phyloP scores from a whole-genome alignment of 2,329 filamentous ascomycete genomes.

The Parascedosporium putredinis region DNA sequence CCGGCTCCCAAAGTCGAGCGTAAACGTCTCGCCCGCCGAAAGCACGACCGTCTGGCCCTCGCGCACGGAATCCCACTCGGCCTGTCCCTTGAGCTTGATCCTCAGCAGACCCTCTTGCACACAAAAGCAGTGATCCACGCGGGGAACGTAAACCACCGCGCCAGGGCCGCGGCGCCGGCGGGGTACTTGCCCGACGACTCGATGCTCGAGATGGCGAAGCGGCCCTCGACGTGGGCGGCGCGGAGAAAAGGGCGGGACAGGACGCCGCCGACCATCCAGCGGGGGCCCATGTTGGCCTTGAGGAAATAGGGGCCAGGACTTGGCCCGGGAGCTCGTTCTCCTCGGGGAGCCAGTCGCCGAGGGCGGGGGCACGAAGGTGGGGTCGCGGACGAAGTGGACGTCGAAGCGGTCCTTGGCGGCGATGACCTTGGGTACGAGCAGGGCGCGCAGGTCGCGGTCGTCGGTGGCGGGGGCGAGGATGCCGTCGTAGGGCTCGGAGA shows the following conservation, averaged over 20 bases:
- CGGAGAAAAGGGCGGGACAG: conserved; percentile 37
- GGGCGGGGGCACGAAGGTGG: conserved; percentile 30
- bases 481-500: conserved; percentile 40
- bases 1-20: conserved; percentile 30
- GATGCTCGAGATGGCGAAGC: conserved; percentile 43
- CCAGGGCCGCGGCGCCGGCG: conserved; percentile 23
- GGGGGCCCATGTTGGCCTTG: conserved; percentile 36
- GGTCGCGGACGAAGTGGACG: conserved; percentile 38
- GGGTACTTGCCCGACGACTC: conserved; percentile 32
- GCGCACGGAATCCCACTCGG: conserved; percentile 20
- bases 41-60: conserved; percentile 40
- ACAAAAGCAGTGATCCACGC: conserved; percentile 41
- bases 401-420: conserved; percentile 44
- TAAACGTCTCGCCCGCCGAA: conserved; percentile 33
- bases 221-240: conserved; percentile 33
- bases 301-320: conserved; percentile 34
- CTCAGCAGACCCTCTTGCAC: conserved; percentile 34
- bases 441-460: conserved; percentile 36
- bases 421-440: conserved; percentile 44
- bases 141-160: conserved; percentile 29
- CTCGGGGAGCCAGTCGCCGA: conserved; percentile 28
- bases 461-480: conserved; percentile 40
- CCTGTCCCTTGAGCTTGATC: conserved; percentile 17
- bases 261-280: conserved; percentile 33
- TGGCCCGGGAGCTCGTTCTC: conserved; percentile 29